A percentile compares a stretch with the other conserved stretches of the same genome.
phyloP scores from a whole-genome alignment of 139 green algal genomes.

The Picochlorum sp. region DNA sequence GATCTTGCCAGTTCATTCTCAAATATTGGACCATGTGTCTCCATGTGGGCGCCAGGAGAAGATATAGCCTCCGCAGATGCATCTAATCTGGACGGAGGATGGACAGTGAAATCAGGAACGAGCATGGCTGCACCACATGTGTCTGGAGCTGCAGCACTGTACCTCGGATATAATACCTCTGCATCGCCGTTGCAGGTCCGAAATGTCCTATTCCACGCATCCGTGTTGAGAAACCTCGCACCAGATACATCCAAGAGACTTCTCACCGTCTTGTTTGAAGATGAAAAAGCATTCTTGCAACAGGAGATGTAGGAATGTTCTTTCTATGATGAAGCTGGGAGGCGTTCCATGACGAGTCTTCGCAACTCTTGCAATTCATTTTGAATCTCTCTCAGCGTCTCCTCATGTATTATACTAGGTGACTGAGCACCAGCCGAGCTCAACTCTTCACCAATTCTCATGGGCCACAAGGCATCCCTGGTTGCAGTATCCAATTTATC shows the following conservation, averaged over 20 bases:
- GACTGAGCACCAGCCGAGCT: no score
- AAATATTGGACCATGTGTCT: slow-evolving; percentile 58
- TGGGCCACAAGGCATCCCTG: neutral
- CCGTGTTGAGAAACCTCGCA: neutral
- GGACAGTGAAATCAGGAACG: slow-evolving; percentile 26
- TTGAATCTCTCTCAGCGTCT: no score
- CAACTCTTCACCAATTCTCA: no score
- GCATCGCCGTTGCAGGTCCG: neutral
- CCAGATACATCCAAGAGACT: neutral
- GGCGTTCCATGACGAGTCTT: no score
- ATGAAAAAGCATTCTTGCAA: no score
- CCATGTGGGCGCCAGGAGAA: slow-evolving; percentile 49
- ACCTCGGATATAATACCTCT: neutral
- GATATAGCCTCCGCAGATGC: slow-evolving; percentile 10
- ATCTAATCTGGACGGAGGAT: neutral
- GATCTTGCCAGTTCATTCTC: slow-evolving; percentile 44
- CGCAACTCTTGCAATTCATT: no score
- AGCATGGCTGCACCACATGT: slow-evolving; percentile 38
- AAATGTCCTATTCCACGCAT: neutral
- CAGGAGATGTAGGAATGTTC: no score
- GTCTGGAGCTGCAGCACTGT: neutral
- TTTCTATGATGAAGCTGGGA: no score
- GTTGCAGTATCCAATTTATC: slow-evolving; percentile 9
- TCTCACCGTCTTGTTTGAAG: neutral
- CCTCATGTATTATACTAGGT: no score